phyloP scores from a whole-genome alignment of 2,329 filamentous ascomycete species.

The Mollisiaceae sp. region DNA sequence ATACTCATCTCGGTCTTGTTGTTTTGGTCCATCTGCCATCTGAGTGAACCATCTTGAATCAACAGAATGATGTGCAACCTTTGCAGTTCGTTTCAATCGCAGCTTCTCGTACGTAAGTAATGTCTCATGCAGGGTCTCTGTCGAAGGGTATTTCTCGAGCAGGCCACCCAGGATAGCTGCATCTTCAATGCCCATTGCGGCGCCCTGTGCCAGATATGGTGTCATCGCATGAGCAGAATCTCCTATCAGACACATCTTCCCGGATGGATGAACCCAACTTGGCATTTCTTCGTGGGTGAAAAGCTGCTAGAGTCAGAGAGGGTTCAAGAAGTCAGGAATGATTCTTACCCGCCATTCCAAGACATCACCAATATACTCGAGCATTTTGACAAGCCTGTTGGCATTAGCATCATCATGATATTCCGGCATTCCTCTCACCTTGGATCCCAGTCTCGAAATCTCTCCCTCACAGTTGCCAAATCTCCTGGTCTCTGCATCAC shows the following conservation, averaged over 20 bases:
- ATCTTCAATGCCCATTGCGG: conserved; percentile 41
- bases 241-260: conserved; percentile 47
- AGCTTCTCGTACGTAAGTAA: conserved; percentile 25
- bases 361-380: conserved; percentile 47
- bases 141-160: conserved; percentile 18
- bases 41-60: conserved; percentile 32
- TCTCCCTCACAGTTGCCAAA: conserved; percentile 23
- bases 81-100: conserved; percentile 25
- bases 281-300: conserved; percentile 28
- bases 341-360: conserved; percentile 48
- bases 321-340: background rate
- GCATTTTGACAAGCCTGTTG: conserved; percentile 46
- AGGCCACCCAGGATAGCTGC: conserved; percentile 28
- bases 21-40: conserved; percentile 26
- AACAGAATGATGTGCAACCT: conserved; percentile 28
- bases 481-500: conserved; percentile 26
- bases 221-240: conserved; percentile 52
- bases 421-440: conserved; percentile 49
- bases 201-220: conserved; percentile 51
- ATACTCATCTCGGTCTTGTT: conserved; percentile 28
- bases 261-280: conserved; percentile 30
- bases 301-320: conserved; percentile 17
- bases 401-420: conserved; percentile 46
- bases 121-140: conserved; percentile 11
- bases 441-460: conserved; percentile 44